A percentile compares a stretch with the other conserved stretches of the same genome.
Conservation (phyloP, 2,329 filamentous ascomycete species). For the Ascochyta pisi region DNA sequence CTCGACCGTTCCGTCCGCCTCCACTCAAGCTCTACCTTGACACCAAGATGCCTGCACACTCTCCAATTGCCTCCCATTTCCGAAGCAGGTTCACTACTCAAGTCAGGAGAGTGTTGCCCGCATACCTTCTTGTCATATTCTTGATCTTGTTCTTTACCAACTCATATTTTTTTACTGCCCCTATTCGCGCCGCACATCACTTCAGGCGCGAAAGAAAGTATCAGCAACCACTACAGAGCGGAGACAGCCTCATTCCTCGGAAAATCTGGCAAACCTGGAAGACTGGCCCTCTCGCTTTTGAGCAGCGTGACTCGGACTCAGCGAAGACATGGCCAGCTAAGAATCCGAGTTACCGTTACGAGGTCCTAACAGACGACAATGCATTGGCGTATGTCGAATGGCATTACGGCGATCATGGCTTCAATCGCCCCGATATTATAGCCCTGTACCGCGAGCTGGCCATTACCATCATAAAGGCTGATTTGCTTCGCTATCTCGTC, state of each 20-base stretch:
- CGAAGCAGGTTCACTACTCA: conserved; percentile 43
- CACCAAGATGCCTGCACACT: conserved; percentile 42
- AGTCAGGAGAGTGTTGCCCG: conserved; percentile 44
- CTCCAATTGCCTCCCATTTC: conserved; percentile 45
- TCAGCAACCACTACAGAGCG: conserved; percentile 39
- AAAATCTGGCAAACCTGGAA: conserved; percentile 85
- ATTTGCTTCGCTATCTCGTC: conserved; percentile 70
- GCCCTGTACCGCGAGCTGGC: conserved; percentile 39
- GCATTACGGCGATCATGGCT: conserved; percentile 68
- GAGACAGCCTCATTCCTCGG: conserved; percentile 57
- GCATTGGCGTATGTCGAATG: conserved; percentile 72
- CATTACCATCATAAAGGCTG: conserved; percentile 71
- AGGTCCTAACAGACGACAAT: conserved; percentile 73
- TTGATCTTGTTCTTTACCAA: conserved; percentile 44
- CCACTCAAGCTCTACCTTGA: conserved; percentile 44
- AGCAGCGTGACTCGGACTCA: conserved; percentile 65
- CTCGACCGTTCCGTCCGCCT: conserved; percentile 37
- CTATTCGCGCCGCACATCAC: conserved; percentile 42
- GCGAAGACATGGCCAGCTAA: conserved; percentile 71
- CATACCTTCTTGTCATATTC: conserved; percentile 40
- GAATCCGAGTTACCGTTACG: conserved; percentile 72
- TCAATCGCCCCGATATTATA: conserved; percentile 66
- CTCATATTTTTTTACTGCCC: conserved; percentile 42
- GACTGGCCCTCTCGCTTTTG: conserved; percentile 70
- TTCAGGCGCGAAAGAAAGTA: conserved; percentile 46